Evolutionary conservation across 2,329 filamentous ascomycete species (phyloP).

Genomic region (Paecilomyces variotii): DNA sequence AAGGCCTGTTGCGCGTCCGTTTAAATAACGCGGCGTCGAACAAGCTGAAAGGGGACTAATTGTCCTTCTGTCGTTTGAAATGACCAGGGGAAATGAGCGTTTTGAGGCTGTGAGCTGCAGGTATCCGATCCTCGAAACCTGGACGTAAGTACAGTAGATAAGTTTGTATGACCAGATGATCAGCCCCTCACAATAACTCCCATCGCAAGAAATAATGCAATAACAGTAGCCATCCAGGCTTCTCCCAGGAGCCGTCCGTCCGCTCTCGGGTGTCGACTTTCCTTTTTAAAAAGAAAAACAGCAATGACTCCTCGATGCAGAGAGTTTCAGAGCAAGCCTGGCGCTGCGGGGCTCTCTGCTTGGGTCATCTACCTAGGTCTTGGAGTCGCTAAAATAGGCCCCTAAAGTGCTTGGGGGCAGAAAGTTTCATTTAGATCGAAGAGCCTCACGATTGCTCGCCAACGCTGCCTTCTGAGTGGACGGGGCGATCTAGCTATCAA

Average conservation of each 20-base stretch:
- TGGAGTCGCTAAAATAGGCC: neutral
- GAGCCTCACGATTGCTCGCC: neutral
- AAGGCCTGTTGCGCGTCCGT: neutral
- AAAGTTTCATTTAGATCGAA: neutral
- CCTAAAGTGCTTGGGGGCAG: neutral
- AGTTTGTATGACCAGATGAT: neutral
- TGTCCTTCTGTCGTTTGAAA: neutral
- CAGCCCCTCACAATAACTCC: neutral
- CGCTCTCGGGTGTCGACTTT: neutral
- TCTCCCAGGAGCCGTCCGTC: neutral
- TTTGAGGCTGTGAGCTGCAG: slow-evolving; percentile 1
- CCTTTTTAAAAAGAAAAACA: neutral
- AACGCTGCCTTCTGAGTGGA: neutral
- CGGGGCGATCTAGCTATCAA: neutral
- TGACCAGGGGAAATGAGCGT: neutral
- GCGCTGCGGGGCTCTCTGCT: neutral
- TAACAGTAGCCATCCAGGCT: neutral
- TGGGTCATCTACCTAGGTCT: neutral
- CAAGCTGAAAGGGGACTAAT: neutral
- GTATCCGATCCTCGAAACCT: neutral
- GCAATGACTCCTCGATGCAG: neutral
- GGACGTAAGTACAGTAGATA: neutral
- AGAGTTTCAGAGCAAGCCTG: neutral
- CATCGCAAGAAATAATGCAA: neutral
- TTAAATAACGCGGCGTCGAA: neutral